Evolutionary conservation across 2,329 filamentous ascomycete species (phyloP).

Genomic region (Dactylellina parvicollis): DNA sequence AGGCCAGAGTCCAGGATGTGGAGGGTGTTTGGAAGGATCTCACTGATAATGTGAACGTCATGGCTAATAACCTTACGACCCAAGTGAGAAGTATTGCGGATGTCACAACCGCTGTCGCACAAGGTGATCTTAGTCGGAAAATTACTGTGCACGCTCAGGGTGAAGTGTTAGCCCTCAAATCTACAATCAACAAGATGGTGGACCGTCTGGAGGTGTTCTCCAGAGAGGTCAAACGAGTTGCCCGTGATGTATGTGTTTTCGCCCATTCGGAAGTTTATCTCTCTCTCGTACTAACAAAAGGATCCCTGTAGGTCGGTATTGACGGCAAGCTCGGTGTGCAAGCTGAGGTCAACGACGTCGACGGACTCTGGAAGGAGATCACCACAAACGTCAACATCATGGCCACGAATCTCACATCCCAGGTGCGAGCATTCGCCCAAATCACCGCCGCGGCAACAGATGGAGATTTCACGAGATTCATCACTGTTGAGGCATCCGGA

Average conservation of each 20-base stretch:
- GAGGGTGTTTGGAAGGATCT: conserved; percentile 98
- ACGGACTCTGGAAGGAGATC: conserved; percentile 97
- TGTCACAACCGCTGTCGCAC: conserved; percentile 77
- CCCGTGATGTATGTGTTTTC: conserved; percentile 76
- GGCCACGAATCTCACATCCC: conserved; percentile 81
- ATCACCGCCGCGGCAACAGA: conserved; percentile 98
- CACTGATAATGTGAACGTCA: conserved; percentile 87
- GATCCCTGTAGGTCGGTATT: conserved; percentile 68
- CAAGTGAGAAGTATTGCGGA: conserved; percentile 95
- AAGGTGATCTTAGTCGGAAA: conserved; percentile 94
- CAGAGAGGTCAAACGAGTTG: conserved; percentile 92
- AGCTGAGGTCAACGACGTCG: conserved; percentile 90
- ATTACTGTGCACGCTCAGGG: conserved; percentile 95
- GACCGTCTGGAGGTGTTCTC: conserved; percentile 94
- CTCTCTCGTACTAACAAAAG: background rate
- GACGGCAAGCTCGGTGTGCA: conserved; percentile 99
- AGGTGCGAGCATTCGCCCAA: conserved; percentile 96
- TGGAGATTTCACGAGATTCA: conserved; percentile 94
- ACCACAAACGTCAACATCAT: conserved; percentile 91
- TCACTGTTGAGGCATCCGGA: conserved; percentile 95
- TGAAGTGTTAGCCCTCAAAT: conserved; percentile 91
- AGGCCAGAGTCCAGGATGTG: conserved; percentile 85
- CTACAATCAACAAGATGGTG: conserved; percentile 99
- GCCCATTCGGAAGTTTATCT: background rate
- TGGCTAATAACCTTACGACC: conserved; percentile 86